Base-by-base conservation (phyloP, 2,329 filamentous ascomycete species). In the Thelonectria discophora region DNA sequence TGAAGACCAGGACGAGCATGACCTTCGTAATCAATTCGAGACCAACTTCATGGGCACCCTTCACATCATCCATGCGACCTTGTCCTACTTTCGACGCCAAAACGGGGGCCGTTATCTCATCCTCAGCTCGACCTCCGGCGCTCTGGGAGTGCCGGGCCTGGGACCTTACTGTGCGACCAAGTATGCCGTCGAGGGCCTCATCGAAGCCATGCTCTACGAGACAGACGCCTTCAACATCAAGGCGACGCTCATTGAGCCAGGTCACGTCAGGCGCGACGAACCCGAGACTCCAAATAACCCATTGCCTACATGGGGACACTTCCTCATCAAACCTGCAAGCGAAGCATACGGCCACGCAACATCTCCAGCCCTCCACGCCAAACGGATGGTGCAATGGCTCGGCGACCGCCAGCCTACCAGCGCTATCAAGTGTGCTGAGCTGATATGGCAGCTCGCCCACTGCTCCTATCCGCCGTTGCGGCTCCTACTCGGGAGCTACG, bases 151-250 rank as follows among this genome's bases (percentile, higher is more conserved):
- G 0, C 95, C 95, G 0, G 95, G 95, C 0, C 79, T 98, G 6
- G 94, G 94, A 0, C 94, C 94, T 0, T 98, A 97, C 74, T 98
- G 94, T 77, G 95, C 95, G 1, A 97, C 93, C 15, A 99, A 98
- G 76, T 98, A 97, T 77, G 95, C 95, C 0, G 93, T 97, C 4
- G 95, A 99, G 75, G 95, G 94, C 0, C 81, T 99, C 55, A 93
- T 98, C 69, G 95, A 99, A 77, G 94, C 92, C 15, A 94, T 99
- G 91, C 84, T 97, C 15, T 98, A 98, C 77, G 95, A 99, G 75
- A 90, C 97, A 39, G 94, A 97, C 67, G 78, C 81, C 0, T 97
- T 97, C 78, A 94, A 95, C 74, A 91, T 98, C 76, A 97, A 96
- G 77, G 92, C 92, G 0, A 97, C 94, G 2, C 84, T 99, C 6